phyloP scores from a whole-genome alignment of 257 asterid genomes.

The Nemophila menziesii region DNA sequence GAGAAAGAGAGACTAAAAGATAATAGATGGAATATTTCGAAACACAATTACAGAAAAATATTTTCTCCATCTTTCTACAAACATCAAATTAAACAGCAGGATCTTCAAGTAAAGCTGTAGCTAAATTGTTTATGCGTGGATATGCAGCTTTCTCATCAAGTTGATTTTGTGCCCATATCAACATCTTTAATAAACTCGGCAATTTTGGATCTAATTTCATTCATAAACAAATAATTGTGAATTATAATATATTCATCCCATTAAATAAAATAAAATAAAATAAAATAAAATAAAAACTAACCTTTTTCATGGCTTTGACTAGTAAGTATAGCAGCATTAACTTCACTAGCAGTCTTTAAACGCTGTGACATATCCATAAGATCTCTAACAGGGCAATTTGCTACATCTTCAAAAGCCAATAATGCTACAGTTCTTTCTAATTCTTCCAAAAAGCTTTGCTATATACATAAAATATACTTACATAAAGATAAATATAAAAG shows the following conservation, averaged over 20 bases:
- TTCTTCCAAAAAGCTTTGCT: constrained; percentile 67
- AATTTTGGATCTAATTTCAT: constrained; percentile 98
- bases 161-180: constrained; percentile 67
- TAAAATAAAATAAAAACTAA: constrained; percentile 12
- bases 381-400: constrained; percentile 59
- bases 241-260: too few relatives aligned
- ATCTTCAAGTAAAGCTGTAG: constrained; percentile 68
- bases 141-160: constrained; percentile 66
- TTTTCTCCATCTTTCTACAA: constrained; percentile 3
- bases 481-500: background rate
- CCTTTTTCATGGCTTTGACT: constrained; percentile 93
- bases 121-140: constrained; percentile 61
- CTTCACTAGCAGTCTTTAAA: constrained; percentile 73
- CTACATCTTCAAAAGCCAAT: constrained; percentile 68
- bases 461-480: constrained; percentile 12
- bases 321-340: constrained; percentile 76
- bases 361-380: constrained; percentile 74
- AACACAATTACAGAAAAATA: constrained; percentile 4
- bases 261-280: background rate
- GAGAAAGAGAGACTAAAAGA: constrained; percentile 6
- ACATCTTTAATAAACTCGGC: constrained; percentile 74
- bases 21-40: constrained; percentile 3
- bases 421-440: constrained; percentile 72
- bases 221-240: too few relatives aligned
- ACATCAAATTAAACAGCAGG: constrained; percentile 34